Conservation (phyloP, 2,329 filamentous ascomycete genomes). For the Penicillium occitanis region DNA sequence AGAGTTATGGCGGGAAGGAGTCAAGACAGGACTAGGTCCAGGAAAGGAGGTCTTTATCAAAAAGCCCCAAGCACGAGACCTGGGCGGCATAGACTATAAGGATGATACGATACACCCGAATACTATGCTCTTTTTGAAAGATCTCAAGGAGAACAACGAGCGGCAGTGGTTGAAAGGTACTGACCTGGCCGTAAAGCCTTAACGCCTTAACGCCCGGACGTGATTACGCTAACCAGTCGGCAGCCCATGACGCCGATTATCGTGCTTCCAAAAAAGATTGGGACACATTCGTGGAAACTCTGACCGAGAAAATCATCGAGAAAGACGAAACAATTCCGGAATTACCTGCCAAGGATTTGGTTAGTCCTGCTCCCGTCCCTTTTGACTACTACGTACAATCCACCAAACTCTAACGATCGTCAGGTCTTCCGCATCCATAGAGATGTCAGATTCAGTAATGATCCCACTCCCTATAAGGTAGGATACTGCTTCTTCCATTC, state of each 20-base stretch:
- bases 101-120: conserved; percentile 63
- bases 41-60: conserved; percentile 63
- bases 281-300: conserved; percentile 70
- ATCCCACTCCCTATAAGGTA: conserved; percentile 87
- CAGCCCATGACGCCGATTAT: conserved; percentile 78
- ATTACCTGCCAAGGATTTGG: conserved; percentile 78
- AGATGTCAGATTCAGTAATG: conserved; percentile 79
- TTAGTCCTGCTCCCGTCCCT: conserved; percentile 34
- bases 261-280: conserved; percentile 77
- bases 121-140: conserved; percentile 60
- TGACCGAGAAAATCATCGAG: conserved; percentile 69
- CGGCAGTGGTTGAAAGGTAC: conserved; percentile 64
- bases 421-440: conserved; percentile 81
- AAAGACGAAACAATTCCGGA: conserved; percentile 82
- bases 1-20: conserved; percentile 58
- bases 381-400: not conserved
- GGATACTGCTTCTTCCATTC: conserved; percentile 24
- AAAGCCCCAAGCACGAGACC: conserved; percentile 61
- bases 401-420: conserved; percentile 16
- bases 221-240: conserved; percentile 11
- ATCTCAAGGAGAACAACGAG: conserved; percentile 61
- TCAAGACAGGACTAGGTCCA: conserved; percentile 56
- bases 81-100: conserved; percentile 58
- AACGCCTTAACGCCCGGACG: too few relatives aligned
- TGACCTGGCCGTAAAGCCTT: not conserved